phyloP scores from a whole-genome alignment of 1,284 basidiomycete genomes.

The Cystobasidium pallidum region DNA sequence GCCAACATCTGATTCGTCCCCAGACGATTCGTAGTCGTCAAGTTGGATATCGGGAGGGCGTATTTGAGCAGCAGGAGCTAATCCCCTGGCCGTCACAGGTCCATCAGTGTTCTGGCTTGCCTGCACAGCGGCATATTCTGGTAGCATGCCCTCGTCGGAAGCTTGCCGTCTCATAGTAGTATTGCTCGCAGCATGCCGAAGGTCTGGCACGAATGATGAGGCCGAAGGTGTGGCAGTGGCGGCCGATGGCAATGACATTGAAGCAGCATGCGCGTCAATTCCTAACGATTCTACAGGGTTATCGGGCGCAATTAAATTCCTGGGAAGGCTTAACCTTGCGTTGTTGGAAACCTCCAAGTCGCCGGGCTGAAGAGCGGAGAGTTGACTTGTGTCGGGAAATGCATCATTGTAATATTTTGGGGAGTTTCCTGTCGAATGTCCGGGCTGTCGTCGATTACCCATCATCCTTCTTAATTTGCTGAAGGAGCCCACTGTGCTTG shows the following conservation, averaged over 20 bases:
- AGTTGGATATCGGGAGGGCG: constrained; percentile 49
- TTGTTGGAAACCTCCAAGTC: background rate
- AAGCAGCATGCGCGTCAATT: background rate
- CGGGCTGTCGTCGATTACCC: constrained; percentile 10
- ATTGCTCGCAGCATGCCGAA: constrained; percentile 17
- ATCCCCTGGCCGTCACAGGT: too few species aligned
- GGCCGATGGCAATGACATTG: background rate
- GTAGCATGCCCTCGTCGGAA: background rate
- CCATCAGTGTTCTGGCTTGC: too few species aligned
- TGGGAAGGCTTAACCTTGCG: background rate
- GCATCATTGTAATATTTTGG: background rate
- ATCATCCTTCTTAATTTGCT: constrained; percentile 51
- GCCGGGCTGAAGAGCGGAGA: background rate
- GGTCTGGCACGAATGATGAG: background rate
- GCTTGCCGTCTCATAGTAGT: constrained; percentile 16
- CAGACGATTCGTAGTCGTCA: constrained; percentile 54
- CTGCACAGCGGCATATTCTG: too few species aligned
- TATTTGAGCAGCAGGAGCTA: constrained; percentile 18
- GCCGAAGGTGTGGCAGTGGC: background rate
- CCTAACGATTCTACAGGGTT: background rate
- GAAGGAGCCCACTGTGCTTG: constrained; percentile 51
- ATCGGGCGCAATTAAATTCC: background rate
- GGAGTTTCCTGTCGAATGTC: background rate
- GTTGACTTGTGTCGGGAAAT: background rate
- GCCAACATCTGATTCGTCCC: constrained; percentile 48